These are phyloP conservation scores for Pulicaria dysenterica DNA, from an alignment of 129 eudicot species.

Conservation along the genomic window DNA sequence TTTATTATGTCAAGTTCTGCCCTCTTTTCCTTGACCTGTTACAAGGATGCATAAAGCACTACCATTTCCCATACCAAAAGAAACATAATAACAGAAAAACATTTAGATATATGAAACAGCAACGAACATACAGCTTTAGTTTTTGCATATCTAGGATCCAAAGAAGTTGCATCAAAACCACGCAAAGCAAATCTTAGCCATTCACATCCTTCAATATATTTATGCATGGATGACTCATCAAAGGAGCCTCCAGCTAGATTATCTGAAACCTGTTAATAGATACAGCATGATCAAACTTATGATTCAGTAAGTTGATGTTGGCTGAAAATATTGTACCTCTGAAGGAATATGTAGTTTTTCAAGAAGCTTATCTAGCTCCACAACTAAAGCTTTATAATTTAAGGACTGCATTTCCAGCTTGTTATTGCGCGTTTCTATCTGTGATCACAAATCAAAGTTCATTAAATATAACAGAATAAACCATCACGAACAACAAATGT, in stretches of 20 bases:
- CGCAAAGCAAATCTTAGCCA: conserved; percentile 68
- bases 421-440: conserved; percentile 88
- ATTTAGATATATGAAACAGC: neutral
- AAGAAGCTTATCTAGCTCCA: conserved; percentile 86
- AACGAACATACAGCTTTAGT: conserved; percentile 63
- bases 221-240: conserved; percentile 67
- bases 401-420: conserved; percentile 91
- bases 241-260: conserved; percentile 74
- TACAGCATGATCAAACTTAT: conserved; percentile 13
- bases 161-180: conserved; percentile 58
- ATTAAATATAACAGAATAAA: conserved; percentile 11
- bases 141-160: conserved; percentile 67
- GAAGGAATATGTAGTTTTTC: conserved; percentile 69
- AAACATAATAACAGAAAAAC: conserved; percentile 3
- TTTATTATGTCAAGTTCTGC: conserved; percentile 77
- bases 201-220: conserved; percentile 82
- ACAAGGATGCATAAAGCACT: neutral
- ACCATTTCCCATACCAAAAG: conserved; percentile 1
- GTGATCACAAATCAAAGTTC: conserved; percentile 31
- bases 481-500: conserved; percentile 6
- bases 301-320: neutral
- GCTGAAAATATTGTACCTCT: conserved; percentile 51
- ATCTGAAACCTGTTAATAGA: conserved; percentile 57
- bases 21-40: conserved; percentile 78
- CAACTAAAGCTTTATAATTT: conserved; percentile 69